A percentile compares a stretch with the other conserved stretches of the same genome.
phyloP scores from a whole-genome alignment of 805 yeast genomes.

The Metschnikowia aberdeeniae region DNA sequence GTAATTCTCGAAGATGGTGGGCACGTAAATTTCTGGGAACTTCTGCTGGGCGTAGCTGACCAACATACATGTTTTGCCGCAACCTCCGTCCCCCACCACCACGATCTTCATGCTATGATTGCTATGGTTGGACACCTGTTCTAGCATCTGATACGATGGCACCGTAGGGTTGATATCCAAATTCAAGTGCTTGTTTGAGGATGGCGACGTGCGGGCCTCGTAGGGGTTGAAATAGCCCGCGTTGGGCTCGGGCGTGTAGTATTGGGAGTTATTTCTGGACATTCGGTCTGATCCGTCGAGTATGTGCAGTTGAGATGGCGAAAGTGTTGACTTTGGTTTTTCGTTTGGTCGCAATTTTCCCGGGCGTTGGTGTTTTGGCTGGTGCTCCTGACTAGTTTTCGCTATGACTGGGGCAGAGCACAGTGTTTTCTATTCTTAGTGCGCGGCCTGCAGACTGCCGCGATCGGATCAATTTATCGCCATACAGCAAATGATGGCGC shows the following conservation, averaged over 20 bases:
- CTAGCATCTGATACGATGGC: slow-evolving; percentile 32
- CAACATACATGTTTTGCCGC: slow-evolving; percentile 82
- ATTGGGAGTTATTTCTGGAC: slow-evolving; percentile 10
- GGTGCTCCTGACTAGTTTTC: too few species aligned
- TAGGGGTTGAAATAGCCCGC: slow-evolving; percentile 18
- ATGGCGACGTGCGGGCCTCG: slow-evolving; percentile 16
- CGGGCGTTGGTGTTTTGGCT: too few species aligned
- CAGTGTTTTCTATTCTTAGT: slow-evolving; percentile 4
- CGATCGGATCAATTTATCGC: slow-evolving; percentile 1
- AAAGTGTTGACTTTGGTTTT: too few species aligned
- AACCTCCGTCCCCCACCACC: slow-evolving; percentile 85
- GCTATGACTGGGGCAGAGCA: slow-evolving; percentile 1
- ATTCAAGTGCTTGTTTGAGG: slow-evolving; percentile 14
- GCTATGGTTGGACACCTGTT: slow-evolving; percentile 17
- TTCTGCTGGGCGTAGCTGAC: slow-evolving; percentile 63
- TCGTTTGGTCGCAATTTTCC: too few species aligned
- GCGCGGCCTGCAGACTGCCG: slow-evolving; percentile 4
- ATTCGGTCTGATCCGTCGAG: not conserved
- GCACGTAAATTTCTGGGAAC: slow-evolving; percentile 72
- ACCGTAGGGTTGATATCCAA: slow-evolving; percentile 31
- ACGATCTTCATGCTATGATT: slow-evolving; percentile 52
- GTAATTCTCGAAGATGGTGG: slow-evolving; percentile 80
- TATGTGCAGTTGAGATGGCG: too few species aligned
- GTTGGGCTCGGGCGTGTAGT: slow-evolving; percentile 13
- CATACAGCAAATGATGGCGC: not conserved